These are phyloP conservation scores for Xeromyces bisporus DNA, from an alignment of 495 filamentous ascomycete species.

Conservation along the genomic window DNA sequence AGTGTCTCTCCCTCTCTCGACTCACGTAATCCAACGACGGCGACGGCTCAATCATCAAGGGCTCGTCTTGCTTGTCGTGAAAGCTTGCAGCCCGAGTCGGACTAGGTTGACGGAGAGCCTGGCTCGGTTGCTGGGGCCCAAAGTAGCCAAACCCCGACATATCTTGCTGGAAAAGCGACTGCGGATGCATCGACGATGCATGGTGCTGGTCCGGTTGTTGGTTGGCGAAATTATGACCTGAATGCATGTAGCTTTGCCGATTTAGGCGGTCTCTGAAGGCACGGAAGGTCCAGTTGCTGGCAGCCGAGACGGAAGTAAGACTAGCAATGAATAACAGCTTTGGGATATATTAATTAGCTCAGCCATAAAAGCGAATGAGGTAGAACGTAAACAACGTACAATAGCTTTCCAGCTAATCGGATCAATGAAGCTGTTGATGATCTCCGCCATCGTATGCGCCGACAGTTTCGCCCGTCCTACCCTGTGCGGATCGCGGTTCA, in stretches of 20 bases:
- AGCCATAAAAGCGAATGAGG: too few species aligned
- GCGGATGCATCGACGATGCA: conserved; percentile 8
- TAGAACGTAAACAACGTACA: conserved; percentile 32
- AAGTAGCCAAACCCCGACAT: conserved; percentile 14
- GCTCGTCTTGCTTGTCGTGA: conserved; percentile 13
- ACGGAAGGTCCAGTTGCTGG: conserved; percentile 32
- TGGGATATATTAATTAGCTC: conserved; percentile 7
- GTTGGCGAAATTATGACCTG: conserved; percentile 8
- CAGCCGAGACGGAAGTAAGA: conserved; percentile 25
- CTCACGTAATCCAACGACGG: conserved; percentile 16
- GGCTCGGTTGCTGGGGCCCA: conserved; percentile 8
- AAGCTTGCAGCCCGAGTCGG: conserved; percentile 1
- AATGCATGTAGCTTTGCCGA: conserved; percentile 17
- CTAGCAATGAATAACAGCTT: conserved; percentile 27
- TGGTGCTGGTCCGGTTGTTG: conserved; percentile 12
- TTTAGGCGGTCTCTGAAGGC: conserved; percentile 24
- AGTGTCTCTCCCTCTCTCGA: conserved; percentile 19
- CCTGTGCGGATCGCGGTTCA: conserved; percentile 53
- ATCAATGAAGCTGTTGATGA: conserved; percentile 56
- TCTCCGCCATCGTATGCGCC: conserved; percentile 67
- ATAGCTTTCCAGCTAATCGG: conserved; percentile 58
- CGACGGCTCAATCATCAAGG: conserved; percentile 22
- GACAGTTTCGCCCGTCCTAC: conserved; percentile 50
- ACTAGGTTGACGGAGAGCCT: conserved; percentile 1
- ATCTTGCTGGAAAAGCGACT: conserved; percentile 12